phyloP scores from a whole-genome alignment of 805 yeast genomes.

The Candida sithepensis region DNA sequence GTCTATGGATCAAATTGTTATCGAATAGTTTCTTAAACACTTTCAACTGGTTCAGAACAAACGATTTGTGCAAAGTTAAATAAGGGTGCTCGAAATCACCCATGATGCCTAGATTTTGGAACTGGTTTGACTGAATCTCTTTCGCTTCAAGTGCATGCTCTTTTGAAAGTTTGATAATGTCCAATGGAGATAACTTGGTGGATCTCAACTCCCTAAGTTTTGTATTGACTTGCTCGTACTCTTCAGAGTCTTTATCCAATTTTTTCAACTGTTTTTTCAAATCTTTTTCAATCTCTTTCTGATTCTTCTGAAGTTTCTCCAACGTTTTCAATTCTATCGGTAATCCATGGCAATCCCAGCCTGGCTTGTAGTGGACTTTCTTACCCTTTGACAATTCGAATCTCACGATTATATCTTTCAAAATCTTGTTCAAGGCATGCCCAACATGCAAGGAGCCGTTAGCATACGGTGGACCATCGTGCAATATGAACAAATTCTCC shows the following conservation, averaged over 20 bases:
- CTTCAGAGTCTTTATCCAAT: constrained; percentile 8
- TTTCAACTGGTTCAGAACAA: constrained; percentile 70
- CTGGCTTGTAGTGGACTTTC: constrained; percentile 73
- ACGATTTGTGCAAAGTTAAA: constrained; percentile 64
- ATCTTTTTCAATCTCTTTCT: constrained; percentile 27
- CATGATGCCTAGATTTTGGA: constrained; percentile 72
- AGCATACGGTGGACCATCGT: constrained; percentile 99
- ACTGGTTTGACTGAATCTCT: constrained; percentile 56
- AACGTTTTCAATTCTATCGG: constrained; percentile 92
- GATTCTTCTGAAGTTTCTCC: constrained; percentile 35
- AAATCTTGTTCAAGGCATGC: constrained; percentile 85
- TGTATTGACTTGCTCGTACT: constrained; percentile 6
- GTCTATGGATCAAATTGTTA: constrained; percentile 70
- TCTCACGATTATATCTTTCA: constrained; percentile 82
- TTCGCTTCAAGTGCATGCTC: constrained; percentile 69
- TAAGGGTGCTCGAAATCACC: constrained; percentile 77
- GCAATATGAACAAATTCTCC: constrained; percentile 58
- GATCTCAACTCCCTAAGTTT: constrained; percentile 13
- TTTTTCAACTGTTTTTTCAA: constrained; percentile 25
- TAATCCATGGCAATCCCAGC: constrained; percentile 99
- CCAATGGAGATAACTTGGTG: constrained; percentile 37
- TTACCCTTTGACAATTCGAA: constrained; percentile 58
- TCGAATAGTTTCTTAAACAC: constrained; percentile 65
- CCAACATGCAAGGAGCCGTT: constrained; percentile 91
- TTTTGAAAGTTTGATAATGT: constrained; percentile 63